phyloP scores from a whole-genome alignment of 2,329 filamentous ascomycete species.

The Monilinia aucupariae region DNA sequence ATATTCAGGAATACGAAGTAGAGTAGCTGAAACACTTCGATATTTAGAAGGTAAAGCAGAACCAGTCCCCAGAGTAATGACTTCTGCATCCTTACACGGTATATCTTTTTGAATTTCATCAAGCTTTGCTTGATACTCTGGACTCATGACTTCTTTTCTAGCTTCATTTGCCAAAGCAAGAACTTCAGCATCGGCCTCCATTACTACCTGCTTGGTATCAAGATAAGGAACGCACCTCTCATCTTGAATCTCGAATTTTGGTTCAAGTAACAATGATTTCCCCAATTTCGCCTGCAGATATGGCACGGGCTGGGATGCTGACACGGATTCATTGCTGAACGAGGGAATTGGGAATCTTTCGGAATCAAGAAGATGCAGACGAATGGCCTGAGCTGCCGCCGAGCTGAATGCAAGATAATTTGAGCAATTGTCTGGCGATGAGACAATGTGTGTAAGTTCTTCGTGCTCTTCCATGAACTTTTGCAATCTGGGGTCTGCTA shows the following conservation, averaged over 20 bases:
- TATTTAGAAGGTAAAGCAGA: slow-evolving; percentile 88
- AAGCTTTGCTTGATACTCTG: slow-evolving; percentile 46
- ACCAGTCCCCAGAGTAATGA: slow-evolving; percentile 85
- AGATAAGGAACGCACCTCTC: slow-evolving; percentile 46
- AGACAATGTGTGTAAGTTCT: slow-evolving; percentile 68
- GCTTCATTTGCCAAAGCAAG: slow-evolving; percentile 49
- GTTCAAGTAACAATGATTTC: slow-evolving; percentile 28
- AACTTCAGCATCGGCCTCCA: slow-evolving; percentile 41
- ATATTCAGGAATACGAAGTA: slow-evolving; percentile 74
- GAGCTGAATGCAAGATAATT: slow-evolving; percentile 70
- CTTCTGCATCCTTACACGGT: slow-evolving; percentile 69
- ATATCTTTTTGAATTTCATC: slow-evolving; percentile 56
- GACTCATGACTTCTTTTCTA: slow-evolving; percentile 37
- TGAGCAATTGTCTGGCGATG: slow-evolving; percentile 66
- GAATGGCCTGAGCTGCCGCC: slow-evolving; percentile 59
- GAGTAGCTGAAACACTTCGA: slow-evolving; percentile 86
- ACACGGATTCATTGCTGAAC: slow-evolving; percentile 44
- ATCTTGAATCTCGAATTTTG: slow-evolving; percentile 37
- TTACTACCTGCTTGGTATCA: slow-evolving; percentile 41
- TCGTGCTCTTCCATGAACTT: slow-evolving; percentile 62
- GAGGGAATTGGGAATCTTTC: slow-evolving; percentile 68
- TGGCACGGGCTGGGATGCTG: slow-evolving; percentile 9
- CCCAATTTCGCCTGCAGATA: slow-evolving; percentile 28
- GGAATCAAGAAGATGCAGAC: slow-evolving; percentile 66
- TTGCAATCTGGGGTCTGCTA: slow-evolving; percentile 55